Evolutionary conservation across 768 basidiomycete species (phyloP).

Genomic region (Suillus tomentosus): DNA sequence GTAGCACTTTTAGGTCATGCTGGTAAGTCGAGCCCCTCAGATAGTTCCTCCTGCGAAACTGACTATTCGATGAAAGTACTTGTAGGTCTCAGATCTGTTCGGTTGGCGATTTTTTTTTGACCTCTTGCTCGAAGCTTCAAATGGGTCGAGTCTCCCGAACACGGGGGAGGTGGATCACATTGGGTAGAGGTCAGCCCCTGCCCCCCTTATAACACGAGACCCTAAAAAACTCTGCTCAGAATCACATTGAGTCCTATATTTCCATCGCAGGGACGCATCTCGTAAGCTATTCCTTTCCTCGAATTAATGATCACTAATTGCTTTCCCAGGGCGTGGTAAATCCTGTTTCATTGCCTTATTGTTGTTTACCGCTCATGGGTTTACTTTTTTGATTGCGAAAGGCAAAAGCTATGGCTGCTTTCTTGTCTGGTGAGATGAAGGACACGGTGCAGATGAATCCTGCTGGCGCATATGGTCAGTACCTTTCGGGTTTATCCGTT

Average conservation of each 20-base stretch:
- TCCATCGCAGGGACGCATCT: constrained; percentile 87
- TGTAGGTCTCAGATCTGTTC: constrained; percentile 51
- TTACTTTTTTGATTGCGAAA: constrained; percentile 28
- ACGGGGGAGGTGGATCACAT: constrained; percentile 77
- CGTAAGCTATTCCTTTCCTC: constrained; percentile 41
- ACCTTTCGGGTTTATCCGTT: not conserved
- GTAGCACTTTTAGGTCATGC: constrained; percentile 44
- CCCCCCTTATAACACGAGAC: not conserved
- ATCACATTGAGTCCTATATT: constrained; percentile 84
- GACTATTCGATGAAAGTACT: constrained; percentile 58
- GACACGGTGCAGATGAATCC: constrained; percentile 88
- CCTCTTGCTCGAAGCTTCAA: constrained; percentile 61
- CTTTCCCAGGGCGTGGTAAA: constrained; percentile 69
- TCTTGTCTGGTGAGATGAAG: constrained; percentile 94
- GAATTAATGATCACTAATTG: constrained; percentile 8
- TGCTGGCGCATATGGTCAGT: constrained; percentile 72
- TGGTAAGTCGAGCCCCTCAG: constrained; percentile 35
- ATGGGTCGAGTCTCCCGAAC: constrained; percentile 90
- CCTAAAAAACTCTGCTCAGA: constrained; percentile 38
- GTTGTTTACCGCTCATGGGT: not conserved
- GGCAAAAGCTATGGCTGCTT: constrained; percentile 95
- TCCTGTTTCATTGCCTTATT: not conserved
- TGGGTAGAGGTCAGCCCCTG: constrained; percentile 82
- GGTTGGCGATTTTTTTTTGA: constrained; percentile 12
- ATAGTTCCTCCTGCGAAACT: constrained; percentile 12